These are phyloP conservation scores for Talinum fruticosum DNA, from an alignment of 148 eudicot genomes.

Conservation along the genomic window DNA sequence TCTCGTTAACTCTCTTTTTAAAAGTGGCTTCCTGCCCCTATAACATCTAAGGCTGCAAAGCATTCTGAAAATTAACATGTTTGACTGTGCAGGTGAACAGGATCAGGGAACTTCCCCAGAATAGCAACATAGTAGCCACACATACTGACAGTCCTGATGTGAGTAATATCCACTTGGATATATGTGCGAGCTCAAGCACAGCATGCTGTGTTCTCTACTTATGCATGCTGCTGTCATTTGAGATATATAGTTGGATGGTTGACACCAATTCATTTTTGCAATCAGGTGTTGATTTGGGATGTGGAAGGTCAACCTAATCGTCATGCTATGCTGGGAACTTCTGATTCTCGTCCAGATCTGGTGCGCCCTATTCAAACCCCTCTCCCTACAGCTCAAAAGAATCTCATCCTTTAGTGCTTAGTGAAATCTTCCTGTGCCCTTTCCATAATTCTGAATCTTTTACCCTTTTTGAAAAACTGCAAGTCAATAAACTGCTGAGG, in stretches of 20 bases:
- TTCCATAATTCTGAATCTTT: neutral
- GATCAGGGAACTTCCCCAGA: slow-evolving; percentile 91
- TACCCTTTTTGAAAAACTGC: no score
- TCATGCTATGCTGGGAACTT: slow-evolving; percentile 71
- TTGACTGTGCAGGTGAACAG: slow-evolving; percentile 70
- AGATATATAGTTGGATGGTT: neutral
- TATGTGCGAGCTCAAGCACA: neutral
- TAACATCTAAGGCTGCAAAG: neutral
- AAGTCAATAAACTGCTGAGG: neutral
- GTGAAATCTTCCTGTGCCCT: neutral
- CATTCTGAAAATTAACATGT: slow-evolving; percentile 9
- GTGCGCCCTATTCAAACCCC: slow-evolving; percentile 35
- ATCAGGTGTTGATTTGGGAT: slow-evolving; percentile 92
- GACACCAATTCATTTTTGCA: slow-evolving; percentile 7
- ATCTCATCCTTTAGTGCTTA: neutral
- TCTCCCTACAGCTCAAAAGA: neutral
- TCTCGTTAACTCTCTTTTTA: neutral
- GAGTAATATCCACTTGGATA: slow-evolving; percentile 7
- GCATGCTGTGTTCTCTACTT: neutral
- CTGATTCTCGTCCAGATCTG: slow-evolving; percentile 83
- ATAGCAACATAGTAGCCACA: slow-evolving; percentile 91
- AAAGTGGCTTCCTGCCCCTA: no score
- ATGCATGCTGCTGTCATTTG: neutral
- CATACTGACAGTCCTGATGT: slow-evolving; percentile 99
- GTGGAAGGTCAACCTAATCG: slow-evolving; percentile 92